A percentile compares a stretch with the other conserved stretches of the same genome.
Evolutionary conservation across 441 rosid species (phyloP).

Genomic region (Jatropha multifida): DNA sequence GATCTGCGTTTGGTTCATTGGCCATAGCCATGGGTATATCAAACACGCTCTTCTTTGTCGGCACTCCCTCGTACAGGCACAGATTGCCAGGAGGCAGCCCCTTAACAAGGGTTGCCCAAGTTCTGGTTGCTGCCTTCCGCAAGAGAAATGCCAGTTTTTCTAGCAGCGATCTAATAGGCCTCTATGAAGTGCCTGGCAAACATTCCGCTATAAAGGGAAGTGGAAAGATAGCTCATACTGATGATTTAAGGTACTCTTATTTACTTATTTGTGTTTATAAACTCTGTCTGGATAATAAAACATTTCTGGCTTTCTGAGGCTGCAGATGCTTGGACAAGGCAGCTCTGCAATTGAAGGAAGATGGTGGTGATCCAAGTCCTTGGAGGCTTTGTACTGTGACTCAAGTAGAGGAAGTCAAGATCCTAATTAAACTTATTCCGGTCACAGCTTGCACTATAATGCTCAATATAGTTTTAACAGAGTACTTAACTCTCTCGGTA

Average conservation of each 20-base stretch:
- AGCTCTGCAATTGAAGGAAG: slow-evolving; percentile 81
- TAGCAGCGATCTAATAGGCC: slow-evolving; percentile 70
- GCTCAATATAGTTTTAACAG: slow-evolving; percentile 66
- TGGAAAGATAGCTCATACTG: slow-evolving; percentile 70
- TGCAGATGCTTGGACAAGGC: slow-evolving; percentile 92
- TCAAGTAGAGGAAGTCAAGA: slow-evolving; percentile 97
- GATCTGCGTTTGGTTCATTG: slow-evolving; percentile 81
- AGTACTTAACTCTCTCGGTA: slow-evolving; percentile 84
- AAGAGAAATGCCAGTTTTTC: slow-evolving; percentile 62
- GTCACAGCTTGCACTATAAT: slow-evolving; percentile 76
- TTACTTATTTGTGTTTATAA: no score
- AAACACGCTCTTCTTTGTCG: slow-evolving; percentile 68
- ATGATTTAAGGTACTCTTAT: slow-evolving; percentile 53
- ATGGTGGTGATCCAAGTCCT: slow-evolving; percentile 61
- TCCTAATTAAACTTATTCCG: slow-evolving; percentile 70
- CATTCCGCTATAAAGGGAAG: slow-evolving; percentile 84
- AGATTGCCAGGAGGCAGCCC: slow-evolving; percentile 99
- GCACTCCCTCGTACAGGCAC: slow-evolving; percentile 89
- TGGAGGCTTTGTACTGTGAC: slow-evolving; percentile 95
- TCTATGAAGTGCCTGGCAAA: slow-evolving; percentile 76
- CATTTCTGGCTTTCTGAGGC: slow-evolving; percentile 5
- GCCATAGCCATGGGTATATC: slow-evolving; percentile 91
- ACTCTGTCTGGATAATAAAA: no score
- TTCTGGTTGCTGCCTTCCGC: slow-evolving; percentile 70
- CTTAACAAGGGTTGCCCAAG: slow-evolving; percentile 84